Conservation (phyloP, 2,329 filamentous ascomycete genomes). For the Botryotinia narcissicola region DNA sequence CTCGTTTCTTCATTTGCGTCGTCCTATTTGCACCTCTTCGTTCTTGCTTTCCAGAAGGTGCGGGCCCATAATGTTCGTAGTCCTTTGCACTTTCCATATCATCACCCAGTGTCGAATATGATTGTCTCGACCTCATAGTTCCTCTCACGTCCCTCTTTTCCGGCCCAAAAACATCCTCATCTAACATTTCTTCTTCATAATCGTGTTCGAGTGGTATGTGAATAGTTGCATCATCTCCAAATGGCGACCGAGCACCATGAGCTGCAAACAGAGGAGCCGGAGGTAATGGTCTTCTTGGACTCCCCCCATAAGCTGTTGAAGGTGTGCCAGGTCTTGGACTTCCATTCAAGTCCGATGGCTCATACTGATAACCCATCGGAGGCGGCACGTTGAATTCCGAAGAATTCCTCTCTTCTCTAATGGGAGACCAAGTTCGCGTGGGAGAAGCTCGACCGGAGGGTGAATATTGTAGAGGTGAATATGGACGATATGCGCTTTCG, state of each 20-base stretch:
- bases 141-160: slow-evolving; percentile 37
- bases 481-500: slow-evolving; percentile 59
- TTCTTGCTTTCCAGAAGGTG: slow-evolving; percentile 81
- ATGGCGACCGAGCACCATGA: slow-evolving; percentile 47
- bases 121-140: slow-evolving; percentile 37
- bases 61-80: slow-evolving; percentile 80
- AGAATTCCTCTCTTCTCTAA: slow-evolving; percentile 41
- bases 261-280: slow-evolving; percentile 80
- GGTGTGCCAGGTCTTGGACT: slow-evolving; percentile 88
- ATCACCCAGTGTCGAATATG: slow-evolving; percentile 43
- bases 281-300: slow-evolving; percentile 80
- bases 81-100: slow-evolving; percentile 47
- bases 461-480: slow-evolving; percentile 43
- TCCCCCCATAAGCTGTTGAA: slow-evolving; percentile 83
- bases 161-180: slow-evolving; percentile 66
- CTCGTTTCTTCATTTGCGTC: slow-evolving; percentile 86
- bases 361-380: slow-evolving; percentile 71
- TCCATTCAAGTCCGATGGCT: slow-evolving; percentile 85
- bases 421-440: slow-evolving; percentile 58
- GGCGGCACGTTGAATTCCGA: slow-evolving; percentile 65
- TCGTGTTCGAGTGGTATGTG: slow-evolving; percentile 66
- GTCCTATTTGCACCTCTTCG: slow-evolving; percentile 72
- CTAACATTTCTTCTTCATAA: slow-evolving; percentile 49
- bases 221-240: slow-evolving; percentile 67
- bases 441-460: slow-evolving; percentile 51